A percentile compares a stretch with the other conserved stretches of the same genome.
Evolutionary conservation across 441 rosid genomes (phyloP).

Genomic region (Bocquillonia castaneifolia): DNA sequence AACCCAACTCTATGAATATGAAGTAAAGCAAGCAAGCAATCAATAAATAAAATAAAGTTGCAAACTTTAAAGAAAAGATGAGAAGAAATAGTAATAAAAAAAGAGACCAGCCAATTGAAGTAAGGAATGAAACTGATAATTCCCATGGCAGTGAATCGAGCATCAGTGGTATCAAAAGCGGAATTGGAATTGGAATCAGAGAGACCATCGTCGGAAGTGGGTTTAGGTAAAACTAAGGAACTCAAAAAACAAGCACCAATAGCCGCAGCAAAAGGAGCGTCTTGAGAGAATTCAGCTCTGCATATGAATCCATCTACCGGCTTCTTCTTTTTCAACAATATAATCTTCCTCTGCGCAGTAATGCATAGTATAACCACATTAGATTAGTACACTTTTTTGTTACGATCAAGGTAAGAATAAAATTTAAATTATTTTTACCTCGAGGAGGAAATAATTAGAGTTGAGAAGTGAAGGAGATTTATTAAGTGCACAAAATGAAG

Average conservation of each 20-base stretch:
- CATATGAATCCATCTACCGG: too few species aligned
- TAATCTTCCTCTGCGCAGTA: slow-evolving; percentile 5
- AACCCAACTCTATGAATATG: slow-evolving; percentile 70
- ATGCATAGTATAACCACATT: too few species aligned
- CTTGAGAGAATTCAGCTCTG: slow-evolving; percentile 65
- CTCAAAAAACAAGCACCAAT: slow-evolving; percentile 76
- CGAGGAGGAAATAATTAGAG: slow-evolving; percentile 24
- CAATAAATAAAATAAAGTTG: neutral
- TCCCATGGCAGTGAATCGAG: slow-evolving; percentile 81
- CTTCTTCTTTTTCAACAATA: slow-evolving; percentile 17
- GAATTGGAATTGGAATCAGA: too few species aligned
- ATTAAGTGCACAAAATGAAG: too few species aligned
- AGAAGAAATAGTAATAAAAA: neutral
- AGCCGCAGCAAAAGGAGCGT: slow-evolving; percentile 68
- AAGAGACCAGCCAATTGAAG: slow-evolving; percentile 87
- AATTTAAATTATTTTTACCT: too few species aligned
- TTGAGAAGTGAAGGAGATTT: slow-evolving; percentile 14
- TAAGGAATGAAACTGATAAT: slow-evolving; percentile 84
- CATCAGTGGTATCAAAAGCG: slow-evolving; percentile 52
- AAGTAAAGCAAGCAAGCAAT: neutral
- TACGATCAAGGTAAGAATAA: too few species aligned
- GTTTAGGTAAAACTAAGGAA: slow-evolving; percentile 56
- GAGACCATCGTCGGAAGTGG: slow-evolving; percentile 38
- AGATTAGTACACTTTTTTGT: too few species aligned
- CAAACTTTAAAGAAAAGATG: neutral